Base-by-base conservation (phyloP, 2,329 filamentous ascomycete genomes). In the Exophiala viscosa region DNA sequence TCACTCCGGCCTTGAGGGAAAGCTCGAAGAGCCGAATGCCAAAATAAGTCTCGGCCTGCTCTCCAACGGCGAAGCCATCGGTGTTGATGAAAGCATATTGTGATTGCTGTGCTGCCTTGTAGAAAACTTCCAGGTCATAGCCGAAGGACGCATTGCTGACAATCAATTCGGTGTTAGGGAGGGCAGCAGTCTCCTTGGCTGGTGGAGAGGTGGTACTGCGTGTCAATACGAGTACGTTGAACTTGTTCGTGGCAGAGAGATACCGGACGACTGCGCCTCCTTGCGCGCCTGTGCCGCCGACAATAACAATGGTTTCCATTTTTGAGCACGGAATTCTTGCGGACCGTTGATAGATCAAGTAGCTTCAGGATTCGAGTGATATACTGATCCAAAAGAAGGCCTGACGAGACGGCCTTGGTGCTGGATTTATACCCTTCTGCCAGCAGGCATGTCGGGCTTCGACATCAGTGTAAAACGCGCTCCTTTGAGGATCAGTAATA, bases 231-330 rank as follows among this genome's bases (percentile, higher is more conserved):
- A 72, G 69, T 49, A 75, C 65, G 17, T 42, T 48, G 35, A 36
- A 53, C 28, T 43, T 20, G n/a, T 48, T 45, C 11, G 40, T 45
- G 8, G 44, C 20, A 13, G 54, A 52, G 13, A 56, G 35, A n/a
- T 69, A 69, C 23, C 68, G 64, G 48, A 77, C 65, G 1, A 80
- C 67, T 1, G 76, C 74, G 11, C 73, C 68, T 10, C 76, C 76
- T 62, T 79, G 76, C 15, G 76, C 77, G 10, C 76, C 76, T 0
- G 76, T 79, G 3, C 71, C 76, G 28, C 76, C 76, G 39, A 80
- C 69, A 45, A 79, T 23, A 17, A 55, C 43, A 28, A 55, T 38
- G 6, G 50, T 57, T 31, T 57, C 50, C 45, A 50, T 54, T 11
- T 47, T 40, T 15, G 36, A 14, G 13, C 17, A 13, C 28, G 28